These are phyloP conservation scores for Protostelium mycophagum DNA, from an alignment of 78 protist species.

Conservation along the genomic window DNA sequence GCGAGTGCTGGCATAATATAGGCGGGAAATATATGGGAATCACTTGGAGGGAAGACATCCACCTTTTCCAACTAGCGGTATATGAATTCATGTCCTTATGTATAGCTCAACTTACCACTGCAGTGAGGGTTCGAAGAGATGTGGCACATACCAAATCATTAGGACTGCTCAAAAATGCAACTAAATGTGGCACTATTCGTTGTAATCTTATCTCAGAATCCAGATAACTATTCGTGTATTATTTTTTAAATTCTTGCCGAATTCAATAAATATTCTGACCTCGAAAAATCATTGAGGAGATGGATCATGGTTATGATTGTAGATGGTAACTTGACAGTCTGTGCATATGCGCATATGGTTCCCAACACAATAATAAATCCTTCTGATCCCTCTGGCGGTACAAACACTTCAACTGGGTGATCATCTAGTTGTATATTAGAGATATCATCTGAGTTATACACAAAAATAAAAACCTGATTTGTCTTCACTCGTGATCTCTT, in stretches of 20 bases:
- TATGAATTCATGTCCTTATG: background rate
- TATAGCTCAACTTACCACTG: background rate
- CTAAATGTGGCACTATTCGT: conserved; percentile 53
- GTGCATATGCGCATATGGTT: background rate
- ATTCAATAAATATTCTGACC: background rate
- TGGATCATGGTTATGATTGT: background rate
- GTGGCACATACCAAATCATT: background rate
- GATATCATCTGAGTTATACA: background rate
- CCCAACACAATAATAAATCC: background rate
- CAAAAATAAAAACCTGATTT: background rate
- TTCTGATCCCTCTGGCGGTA: background rate
- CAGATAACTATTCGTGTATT: conserved; percentile 2
- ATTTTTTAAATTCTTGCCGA: too few species aligned
- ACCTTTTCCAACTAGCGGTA: conserved; percentile 33
- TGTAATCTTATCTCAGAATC: conserved; percentile 53
- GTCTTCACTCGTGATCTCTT: background rate
- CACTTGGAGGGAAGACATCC: conserved; percentile 56
- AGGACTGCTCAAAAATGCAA: background rate
- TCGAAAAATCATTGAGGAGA: background rate
- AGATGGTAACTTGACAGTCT: background rate
- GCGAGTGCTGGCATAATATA: conserved; percentile 45
- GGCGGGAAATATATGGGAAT: conserved; percentile 41
- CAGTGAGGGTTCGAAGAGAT: background rate
- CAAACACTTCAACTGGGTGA: background rate
- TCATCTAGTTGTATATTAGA: background rate